Conservation (phyloP, 2,329 filamentous ascomycete species). For the Alternaria rosae region DNA sequence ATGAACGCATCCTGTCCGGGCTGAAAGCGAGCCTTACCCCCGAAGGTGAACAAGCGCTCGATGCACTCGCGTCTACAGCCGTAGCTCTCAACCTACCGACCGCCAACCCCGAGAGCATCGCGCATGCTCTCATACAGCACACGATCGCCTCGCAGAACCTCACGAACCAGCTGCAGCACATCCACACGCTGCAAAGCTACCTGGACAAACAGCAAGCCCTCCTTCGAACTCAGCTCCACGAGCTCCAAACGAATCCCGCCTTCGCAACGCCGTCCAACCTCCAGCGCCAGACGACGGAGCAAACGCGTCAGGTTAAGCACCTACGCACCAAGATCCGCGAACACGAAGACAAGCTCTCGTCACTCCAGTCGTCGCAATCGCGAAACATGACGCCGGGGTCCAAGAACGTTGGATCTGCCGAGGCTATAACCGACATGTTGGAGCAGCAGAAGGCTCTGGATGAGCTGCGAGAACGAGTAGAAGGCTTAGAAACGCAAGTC, state of each 20-base stretch:
- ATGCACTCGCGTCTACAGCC: slow-evolving; percentile 48
- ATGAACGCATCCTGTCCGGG: slow-evolving; percentile 33
- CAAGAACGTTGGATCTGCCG: slow-evolving; percentile 50
- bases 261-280: slow-evolving; percentile 63
- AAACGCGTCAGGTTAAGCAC: slow-evolving; percentile 74
- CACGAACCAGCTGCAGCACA: slow-evolving; percentile 40
- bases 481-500: slow-evolving; percentile 68
- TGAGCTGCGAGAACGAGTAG: slow-evolving; percentile 65
- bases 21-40: slow-evolving; percentile 37
- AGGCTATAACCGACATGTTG: slow-evolving; percentile 66
- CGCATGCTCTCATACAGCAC: slow-evolving; percentile 46
- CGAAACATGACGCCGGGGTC: slow-evolving; percentile 28
- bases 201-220: slow-evolving; percentile 42
- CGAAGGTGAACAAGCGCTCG: slow-evolving; percentile 41
- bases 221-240: slow-evolving; percentile 40
- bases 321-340: slow-evolving; percentile 72
- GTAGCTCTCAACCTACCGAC: slow-evolving; percentile 46
- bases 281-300: slow-evolving; percentile 74
- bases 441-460: slow-evolving; percentile 68
- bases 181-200: slow-evolving; percentile 44
- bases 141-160: slow-evolving; percentile 42
- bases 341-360: slow-evolving; percentile 57
- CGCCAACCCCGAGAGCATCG: slow-evolving; percentile 37
- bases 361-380: slow-evolving; percentile 38
- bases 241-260: slow-evolving; percentile 40